These are phyloP conservation scores for Pseudopithomyces chartarum DNA, from an alignment of 2,329 filamentous ascomycete genomes.

Conservation along the genomic window DNA sequence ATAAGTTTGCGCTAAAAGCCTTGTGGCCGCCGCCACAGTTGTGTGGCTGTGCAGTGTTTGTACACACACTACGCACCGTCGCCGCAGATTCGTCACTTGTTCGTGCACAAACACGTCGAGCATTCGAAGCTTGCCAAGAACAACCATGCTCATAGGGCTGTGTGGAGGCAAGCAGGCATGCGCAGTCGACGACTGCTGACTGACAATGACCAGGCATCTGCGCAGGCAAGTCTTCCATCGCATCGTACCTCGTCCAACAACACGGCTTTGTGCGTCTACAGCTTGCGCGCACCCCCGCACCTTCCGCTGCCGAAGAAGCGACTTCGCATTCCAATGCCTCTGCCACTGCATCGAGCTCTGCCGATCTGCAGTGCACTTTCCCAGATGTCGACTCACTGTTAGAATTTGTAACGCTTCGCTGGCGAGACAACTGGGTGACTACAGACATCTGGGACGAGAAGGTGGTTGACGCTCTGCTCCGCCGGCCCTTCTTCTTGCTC, in stretches of 20 bases:
- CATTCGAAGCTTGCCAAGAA: not conserved
- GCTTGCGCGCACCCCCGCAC: slow-evolving; percentile 53
- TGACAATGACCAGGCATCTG: slow-evolving; percentile 71
- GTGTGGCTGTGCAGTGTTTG: not conserved
- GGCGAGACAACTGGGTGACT: slow-evolving; percentile 84
- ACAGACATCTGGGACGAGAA: slow-evolving; percentile 77
- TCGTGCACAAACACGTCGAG: not conserved
- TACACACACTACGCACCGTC: not conserved
- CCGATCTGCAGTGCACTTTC: slow-evolving; percentile 44
- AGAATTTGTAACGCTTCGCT: slow-evolving; percentile 82
- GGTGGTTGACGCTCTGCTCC: slow-evolving; percentile 74
- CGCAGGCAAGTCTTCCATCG: slow-evolving; percentile 88
- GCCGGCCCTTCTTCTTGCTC: slow-evolving; percentile 90
- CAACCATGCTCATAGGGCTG: slow-evolving; percentile 73
- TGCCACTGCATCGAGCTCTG: slow-evolving; percentile 12
- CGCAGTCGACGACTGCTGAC: slow-evolving; percentile 1
- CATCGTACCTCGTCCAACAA: slow-evolving; percentile 81
- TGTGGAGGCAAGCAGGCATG: slow-evolving; percentile 52
- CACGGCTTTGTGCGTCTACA: slow-evolving; percentile 79
- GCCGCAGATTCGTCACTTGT: not conserved
- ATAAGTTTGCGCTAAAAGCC: too few relatives aligned
- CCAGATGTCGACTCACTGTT: slow-evolving; percentile 68
- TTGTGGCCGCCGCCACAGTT: too few relatives aligned
- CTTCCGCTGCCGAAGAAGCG: slow-evolving; percentile 50
- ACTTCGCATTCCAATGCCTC: slow-evolving; percentile 46